Evolutionary conservation across 2,329 filamentous ascomycete genomes (phyloP).

Genomic region (Diaporthe ampelina): DNA sequence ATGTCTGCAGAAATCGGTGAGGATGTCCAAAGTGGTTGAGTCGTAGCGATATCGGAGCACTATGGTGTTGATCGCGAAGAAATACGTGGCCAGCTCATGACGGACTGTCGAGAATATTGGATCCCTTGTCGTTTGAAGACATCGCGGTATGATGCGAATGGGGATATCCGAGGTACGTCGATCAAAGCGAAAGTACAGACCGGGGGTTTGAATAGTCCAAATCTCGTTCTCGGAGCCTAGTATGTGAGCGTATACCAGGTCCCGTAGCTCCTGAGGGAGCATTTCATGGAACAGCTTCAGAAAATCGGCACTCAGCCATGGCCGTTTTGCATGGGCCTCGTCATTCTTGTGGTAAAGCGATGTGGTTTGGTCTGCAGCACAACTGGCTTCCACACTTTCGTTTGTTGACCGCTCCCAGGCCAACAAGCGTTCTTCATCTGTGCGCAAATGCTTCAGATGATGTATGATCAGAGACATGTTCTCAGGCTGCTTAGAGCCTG

Average conservation of each 20-base stretch:
- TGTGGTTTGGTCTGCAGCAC: not conserved
- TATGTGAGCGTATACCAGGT: no score
- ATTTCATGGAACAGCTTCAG: not conserved
- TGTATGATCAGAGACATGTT: not conserved
- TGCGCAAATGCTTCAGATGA: not conserved
- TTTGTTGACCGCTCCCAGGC: not conserved
- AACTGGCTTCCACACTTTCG: not conserved
- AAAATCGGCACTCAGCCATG: not conserved
- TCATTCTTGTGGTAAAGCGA: not conserved
- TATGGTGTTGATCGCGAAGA: not conserved
- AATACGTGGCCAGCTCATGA: not conserved
- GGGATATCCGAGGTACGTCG: not conserved
- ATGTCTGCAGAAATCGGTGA: not conserved
- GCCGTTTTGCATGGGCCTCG: not conserved
- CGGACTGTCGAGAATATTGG: not conserved
- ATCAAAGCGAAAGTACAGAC: not conserved
- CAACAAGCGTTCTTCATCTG: not conserved
- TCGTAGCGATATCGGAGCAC: not conserved
- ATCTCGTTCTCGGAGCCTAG: not conserved
- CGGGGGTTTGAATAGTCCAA: not conserved
- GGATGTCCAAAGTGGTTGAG: not conserved
- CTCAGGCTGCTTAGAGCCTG: not conserved
- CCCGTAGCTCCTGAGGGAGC: not conserved
- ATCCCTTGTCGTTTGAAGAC: not conserved
- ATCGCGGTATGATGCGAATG: not conserved